Percentiles rank a stretch among this genome's conserved stretches.
phyloP scores from a whole-genome alignment of 495 filamentous ascomycete species.

The Haplographium delicatum region DNA sequence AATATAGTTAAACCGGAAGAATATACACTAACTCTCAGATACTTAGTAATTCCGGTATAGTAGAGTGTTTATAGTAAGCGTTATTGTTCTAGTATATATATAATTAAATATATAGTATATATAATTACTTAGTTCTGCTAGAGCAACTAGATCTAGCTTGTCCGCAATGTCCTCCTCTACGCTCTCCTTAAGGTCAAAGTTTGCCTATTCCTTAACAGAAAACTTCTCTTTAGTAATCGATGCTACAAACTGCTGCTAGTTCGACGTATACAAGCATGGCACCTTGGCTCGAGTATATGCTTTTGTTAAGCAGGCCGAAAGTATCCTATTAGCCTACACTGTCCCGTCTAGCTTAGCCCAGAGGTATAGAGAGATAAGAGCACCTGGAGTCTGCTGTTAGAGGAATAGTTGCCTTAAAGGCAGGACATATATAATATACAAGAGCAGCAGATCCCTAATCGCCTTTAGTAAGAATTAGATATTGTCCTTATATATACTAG shows the following conservation, averaged over 20 bases:
- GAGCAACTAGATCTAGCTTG: not conserved
- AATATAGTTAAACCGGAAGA: constrained; percentile 12
- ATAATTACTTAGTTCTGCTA: constrained; percentile 4
- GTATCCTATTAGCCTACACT: constrained; percentile 2
- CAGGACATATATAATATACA: not conserved
- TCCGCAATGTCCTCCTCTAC: not conserved
- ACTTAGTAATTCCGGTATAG: constrained; percentile 3
- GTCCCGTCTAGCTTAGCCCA: not conserved
- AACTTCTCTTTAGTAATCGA: not conserved
- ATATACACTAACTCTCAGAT: not conserved
- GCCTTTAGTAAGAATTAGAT: not conserved
- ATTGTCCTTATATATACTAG: constrained; percentile 4
- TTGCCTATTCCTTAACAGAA: not conserved
- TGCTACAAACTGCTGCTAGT: not conserved
- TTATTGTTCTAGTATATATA: constrained; percentile 7
- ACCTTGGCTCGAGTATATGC: constrained; percentile 8
- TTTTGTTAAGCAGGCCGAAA: constrained; percentile 2
- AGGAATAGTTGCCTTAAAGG: constrained; percentile 2
- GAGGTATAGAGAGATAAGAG: constrained; percentile 5
- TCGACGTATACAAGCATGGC: not conserved
- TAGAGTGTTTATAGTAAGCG: constrained; percentile 1
- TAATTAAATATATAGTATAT: constrained; percentile 8
- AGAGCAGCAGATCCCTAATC: not conserved
- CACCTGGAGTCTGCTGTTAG: not conserved
- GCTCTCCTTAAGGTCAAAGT: constrained; percentile 5